Evolutionary conservation across 202 grass and related monocot species (phyloP).

Genomic region (Hordeum pubiflorum): DNA sequence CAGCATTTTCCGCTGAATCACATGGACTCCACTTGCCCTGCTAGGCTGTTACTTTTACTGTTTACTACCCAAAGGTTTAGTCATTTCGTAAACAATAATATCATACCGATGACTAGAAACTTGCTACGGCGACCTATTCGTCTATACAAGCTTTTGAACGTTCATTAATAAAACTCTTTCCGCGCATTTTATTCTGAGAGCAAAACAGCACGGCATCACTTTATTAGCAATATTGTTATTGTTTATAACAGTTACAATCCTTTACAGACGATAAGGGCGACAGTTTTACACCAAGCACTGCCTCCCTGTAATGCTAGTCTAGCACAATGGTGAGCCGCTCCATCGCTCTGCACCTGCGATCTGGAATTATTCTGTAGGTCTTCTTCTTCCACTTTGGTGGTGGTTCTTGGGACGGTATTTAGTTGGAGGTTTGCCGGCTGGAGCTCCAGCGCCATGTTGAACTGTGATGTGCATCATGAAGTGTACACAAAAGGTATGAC

Average conservation of each 20-base stretch:
- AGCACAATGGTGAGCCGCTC: not conserved
- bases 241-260: not conserved
- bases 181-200: too few species aligned
- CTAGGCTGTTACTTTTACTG: too few species aligned
- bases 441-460: not conserved
- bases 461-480: not conserved
- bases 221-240: conserved; percentile 9
- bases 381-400: conserved; percentile 10
- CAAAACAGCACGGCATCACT: not conserved
- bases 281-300: conserved; percentile 1
- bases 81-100: not conserved
- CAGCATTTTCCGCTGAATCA: not conserved
- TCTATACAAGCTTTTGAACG: not conserved
- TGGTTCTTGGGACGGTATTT: not conserved
- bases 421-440: not conserved
- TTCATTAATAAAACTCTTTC: too few species aligned
- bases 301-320: conserved; percentile 16
- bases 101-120: not conserved
- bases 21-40: not conserved
- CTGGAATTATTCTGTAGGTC: conserved; percentile 16
- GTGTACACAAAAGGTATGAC: conserved; percentile 19
- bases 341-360: not conserved
- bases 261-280: conserved; percentile 2
- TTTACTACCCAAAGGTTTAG: not conserved
- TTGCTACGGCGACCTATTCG: not conserved